These are phyloP conservation scores for Clohesyomyces aquaticus DNA, from an alignment of 495 filamentous ascomycete species.

Conservation along the genomic window DNA sequence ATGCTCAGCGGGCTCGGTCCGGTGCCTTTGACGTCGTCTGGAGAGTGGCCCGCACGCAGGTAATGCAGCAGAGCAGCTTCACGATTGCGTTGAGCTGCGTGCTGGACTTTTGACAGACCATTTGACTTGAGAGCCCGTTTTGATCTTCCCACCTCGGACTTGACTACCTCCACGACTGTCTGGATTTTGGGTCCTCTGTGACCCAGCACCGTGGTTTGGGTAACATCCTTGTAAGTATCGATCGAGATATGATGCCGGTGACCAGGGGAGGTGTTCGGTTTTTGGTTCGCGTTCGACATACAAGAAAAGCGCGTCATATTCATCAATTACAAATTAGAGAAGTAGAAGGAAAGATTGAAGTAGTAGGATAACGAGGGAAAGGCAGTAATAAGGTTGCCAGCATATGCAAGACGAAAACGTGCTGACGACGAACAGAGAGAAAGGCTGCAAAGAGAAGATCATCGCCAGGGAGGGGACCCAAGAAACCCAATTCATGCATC, in stretches of 20 bases:
- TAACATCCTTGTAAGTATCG: conserved; percentile 24
- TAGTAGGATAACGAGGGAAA: neutral
- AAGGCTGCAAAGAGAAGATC: neutral
- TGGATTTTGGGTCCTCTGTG: conserved; percentile 24
- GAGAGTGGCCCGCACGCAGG: conserved; percentile 25
- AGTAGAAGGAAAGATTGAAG: neutral
- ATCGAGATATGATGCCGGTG: conserved; percentile 7
- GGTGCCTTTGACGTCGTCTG: conserved; percentile 14
- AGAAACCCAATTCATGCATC: neutral
- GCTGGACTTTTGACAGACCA: conserved; percentile 22
- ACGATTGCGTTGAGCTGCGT: conserved; percentile 26
- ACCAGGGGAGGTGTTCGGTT: neutral
- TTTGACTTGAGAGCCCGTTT: neutral
- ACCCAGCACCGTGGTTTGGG: conserved; percentile 11
- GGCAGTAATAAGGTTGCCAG: too few relatives aligned
- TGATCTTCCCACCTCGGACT: conserved; percentile 25
- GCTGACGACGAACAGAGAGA: neutral
- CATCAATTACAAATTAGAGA: conserved; percentile 9
- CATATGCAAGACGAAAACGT: neutral
- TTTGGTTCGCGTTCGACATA: conserved; percentile 15
- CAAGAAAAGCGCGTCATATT: conserved; percentile 30
- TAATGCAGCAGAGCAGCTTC: conserved; percentile 34
- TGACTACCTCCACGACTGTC: conserved; percentile 32
- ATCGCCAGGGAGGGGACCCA: neutral
- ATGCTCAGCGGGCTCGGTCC: conserved; percentile 20